These are phyloP conservation scores for Linum tenue DNA, from an alignment of 345 rosid genomes.

Conservation along the genomic window DNA sequence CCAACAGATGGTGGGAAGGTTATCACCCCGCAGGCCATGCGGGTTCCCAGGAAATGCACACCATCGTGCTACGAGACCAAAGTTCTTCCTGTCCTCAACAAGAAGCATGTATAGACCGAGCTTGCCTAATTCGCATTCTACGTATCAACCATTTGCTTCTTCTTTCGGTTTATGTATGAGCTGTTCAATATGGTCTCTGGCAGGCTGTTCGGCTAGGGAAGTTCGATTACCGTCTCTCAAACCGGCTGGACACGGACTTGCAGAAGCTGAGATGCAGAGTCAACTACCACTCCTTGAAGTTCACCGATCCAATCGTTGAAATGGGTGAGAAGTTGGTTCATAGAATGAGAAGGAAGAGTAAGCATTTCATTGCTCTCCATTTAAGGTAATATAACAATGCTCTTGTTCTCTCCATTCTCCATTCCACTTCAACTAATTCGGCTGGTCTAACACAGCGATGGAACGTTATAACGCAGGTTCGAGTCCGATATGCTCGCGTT, in stretches of 20 bases:
- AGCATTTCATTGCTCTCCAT: slow-evolving; percentile 75
- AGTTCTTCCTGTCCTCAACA: slow-evolving; percentile 46
- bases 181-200: slow-evolving; percentile 12
- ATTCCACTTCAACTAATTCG: background rate
- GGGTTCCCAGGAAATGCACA: slow-evolving; percentile 87
- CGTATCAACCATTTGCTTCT: background rate
- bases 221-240: slow-evolving; percentile 85
- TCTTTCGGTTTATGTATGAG: background rate
- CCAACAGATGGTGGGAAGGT: slow-evolving; percentile 41
- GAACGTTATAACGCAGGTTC: slow-evolving; percentile 35
- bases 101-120: slow-evolving; percentile 38
- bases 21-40: slow-evolving; percentile 42
- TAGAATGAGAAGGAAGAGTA: slow-evolving; percentile 60
- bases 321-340: slow-evolving; percentile 58
- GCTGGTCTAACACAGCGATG: background rate
- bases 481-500: slow-evolving; percentile 98
- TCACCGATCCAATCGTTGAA: slow-evolving; percentile 48
- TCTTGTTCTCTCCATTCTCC: background rate
- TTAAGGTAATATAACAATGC: slow-evolving; percentile 43
- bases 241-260: slow-evolving; percentile 51
- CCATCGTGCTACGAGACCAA: slow-evolving; percentile 41
- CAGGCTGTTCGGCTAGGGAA: slow-evolving; percentile 87
- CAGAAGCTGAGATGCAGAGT: slow-evolving; percentile 94
- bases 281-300: slow-evolving; percentile 75
- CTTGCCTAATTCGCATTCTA: background rate